Percentiles rank a stretch among this genome's conserved stretches.
Conservation (phyloP, 805 yeast species). For the Sugiyamaella lignohabitans region DNA sequence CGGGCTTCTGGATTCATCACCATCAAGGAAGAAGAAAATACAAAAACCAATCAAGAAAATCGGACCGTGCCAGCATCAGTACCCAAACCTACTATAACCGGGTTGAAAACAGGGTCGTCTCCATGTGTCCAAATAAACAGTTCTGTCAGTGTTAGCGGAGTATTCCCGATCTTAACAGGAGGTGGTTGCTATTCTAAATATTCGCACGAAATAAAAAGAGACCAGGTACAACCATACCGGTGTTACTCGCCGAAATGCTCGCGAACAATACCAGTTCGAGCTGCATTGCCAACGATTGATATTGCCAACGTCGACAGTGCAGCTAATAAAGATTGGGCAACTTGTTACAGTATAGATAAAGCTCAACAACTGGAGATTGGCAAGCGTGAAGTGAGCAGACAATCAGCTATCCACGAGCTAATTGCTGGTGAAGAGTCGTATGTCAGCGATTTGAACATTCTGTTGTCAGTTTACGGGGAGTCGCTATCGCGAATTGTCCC, state of each 20-base stretch:
- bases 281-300: constrained; percentile 7
- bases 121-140: not conserved
- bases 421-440: constrained; percentile 65
- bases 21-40: not conserved
- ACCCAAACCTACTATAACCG: not conserved
- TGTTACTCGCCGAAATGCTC: constrained; percentile 30
- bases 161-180: constrained; percentile 30
- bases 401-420: constrained; percentile 69
- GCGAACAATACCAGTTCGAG: constrained; percentile 18
- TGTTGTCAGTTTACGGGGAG: constrained; percentile 51
- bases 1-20: constrained; percentile 20
- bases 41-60: too few species aligned
- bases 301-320: constrained; percentile 19
- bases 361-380: constrained; percentile 20
- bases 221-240: constrained; percentile 9
- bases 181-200: constrained; percentile 30
- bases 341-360: constrained; percentile 24
- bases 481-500: constrained; percentile 35
- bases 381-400: constrained; percentile 49
- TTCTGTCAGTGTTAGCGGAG: constrained; percentile 24
- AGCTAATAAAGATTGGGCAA: constrained; percentile 24
- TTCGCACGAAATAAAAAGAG: constrained; percentile 10
- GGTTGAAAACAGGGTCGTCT: too few species aligned
- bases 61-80: not conserved
- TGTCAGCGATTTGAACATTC: constrained; percentile 58